Evolutionary conservation across 495 filamentous ascomycete genomes (phyloP).

Genomic region (Haplographium delicatum): DNA sequence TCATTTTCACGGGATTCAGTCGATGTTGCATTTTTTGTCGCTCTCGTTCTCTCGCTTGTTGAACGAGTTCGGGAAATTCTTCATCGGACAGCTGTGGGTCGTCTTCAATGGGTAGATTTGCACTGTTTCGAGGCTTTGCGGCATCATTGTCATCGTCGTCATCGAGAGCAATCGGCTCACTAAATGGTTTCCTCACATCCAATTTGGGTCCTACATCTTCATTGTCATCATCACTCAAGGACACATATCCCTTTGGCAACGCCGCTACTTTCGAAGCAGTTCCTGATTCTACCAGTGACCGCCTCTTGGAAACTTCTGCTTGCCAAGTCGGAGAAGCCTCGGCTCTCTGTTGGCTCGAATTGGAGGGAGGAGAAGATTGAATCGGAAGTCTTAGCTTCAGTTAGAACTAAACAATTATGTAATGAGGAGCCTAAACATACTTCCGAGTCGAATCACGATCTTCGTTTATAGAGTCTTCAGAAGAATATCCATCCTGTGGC

Average conservation of each 20-base stretch:
- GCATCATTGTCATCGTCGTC: slow-evolving; percentile 26
- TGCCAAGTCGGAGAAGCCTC: slow-evolving; percentile 5
- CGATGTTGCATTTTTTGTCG: slow-evolving; percentile 9
- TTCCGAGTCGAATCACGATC: slow-evolving; percentile 15
- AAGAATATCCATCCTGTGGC: slow-evolving; percentile 19
- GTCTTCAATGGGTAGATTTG: slow-evolving; percentile 20
- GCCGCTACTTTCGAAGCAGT: no score
- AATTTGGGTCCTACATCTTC: background rate
- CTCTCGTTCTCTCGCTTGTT: slow-evolving; percentile 22
- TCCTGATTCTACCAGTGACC: no score
- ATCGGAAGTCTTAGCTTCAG: slow-evolving; percentile 3
- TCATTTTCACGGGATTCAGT: slow-evolving; percentile 10
- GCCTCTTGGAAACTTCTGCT: no score
- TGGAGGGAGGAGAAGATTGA: slow-evolving; percentile 9
- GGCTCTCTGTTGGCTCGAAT: background rate
- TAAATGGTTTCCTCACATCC: slow-evolving; percentile 9
- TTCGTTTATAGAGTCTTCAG: slow-evolving; percentile 12
- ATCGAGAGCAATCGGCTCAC: slow-evolving; percentile 8
- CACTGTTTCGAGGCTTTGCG: background rate
- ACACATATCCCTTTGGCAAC: slow-evolving; percentile 6
- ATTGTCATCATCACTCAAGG: slow-evolving; percentile 16
- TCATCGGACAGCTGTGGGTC: slow-evolving; percentile 34
- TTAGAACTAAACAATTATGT: slow-evolving; percentile 11
- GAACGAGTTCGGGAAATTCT: slow-evolving; percentile 40
- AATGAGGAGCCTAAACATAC: slow-evolving; percentile 25